Conservation (phyloP, 176 grass and related monocot genomes). For the Melocanna baccifera region DNA sequence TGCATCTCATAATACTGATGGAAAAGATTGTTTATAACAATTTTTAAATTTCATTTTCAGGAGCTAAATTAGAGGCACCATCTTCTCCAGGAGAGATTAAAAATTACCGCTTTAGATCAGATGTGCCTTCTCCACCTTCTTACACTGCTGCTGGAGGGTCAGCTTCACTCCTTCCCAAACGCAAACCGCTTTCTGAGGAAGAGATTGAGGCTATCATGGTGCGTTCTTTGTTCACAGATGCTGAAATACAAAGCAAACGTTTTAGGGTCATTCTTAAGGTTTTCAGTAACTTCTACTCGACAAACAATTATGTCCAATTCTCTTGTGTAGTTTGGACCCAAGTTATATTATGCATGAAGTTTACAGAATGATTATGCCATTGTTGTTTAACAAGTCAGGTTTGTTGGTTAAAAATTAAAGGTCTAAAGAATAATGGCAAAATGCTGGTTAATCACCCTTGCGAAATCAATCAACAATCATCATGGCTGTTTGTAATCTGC, state of each 20-base stretch:
- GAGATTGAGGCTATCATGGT: constrained; percentile 98
- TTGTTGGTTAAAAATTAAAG: not conserved
- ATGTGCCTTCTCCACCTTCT: constrained; percentile 81
- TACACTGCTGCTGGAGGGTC: constrained; percentile 81
- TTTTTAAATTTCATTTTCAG: constrained; percentile 36
- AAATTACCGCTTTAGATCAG: constrained; percentile 86
- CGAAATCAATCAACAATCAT: not conserved
- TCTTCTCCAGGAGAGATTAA: constrained; percentile 45
- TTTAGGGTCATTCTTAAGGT: not conserved
- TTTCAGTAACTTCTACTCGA: not conserved
- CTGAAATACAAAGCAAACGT: not conserved
- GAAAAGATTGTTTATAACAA: not conserved
- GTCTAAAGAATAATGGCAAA: not conserved
- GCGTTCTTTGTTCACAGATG: not conserved
- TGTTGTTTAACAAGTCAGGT: not conserved
- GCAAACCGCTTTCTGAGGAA: constrained; percentile 84
- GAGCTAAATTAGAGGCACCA: constrained; percentile 43
- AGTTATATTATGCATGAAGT: constrained; percentile 12
- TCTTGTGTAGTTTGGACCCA: not conserved
- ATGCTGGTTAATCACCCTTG: not conserved
- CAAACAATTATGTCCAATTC: not conserved
- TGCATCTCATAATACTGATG: constrained; percentile 20
- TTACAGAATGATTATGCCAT: not conserved
- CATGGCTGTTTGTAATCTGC: not conserved
- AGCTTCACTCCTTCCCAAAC: constrained; percentile 89